These are phyloP conservation scores for Metroxylon sagu DNA, from an alignment of 176 grass and related monocot species.

Conservation along the genomic window DNA sequence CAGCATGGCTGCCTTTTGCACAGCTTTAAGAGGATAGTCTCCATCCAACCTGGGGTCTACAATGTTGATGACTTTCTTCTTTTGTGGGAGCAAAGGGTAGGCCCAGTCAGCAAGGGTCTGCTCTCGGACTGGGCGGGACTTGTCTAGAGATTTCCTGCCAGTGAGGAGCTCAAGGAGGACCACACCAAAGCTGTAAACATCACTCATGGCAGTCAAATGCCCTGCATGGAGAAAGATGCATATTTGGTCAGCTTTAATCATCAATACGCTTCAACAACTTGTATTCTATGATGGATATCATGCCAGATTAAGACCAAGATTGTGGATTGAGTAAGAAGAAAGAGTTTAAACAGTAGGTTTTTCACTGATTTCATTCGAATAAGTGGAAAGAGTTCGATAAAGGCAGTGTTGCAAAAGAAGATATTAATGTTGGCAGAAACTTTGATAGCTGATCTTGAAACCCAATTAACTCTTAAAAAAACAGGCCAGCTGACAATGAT, in stretches of 20 bases:
- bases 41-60: slow-evolving; percentile 27
- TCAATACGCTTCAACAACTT: neutral
- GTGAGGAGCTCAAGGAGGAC: slow-evolving; percentile 43
- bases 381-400: no score
- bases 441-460: no score
- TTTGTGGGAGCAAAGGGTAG: slow-evolving; percentile 24
- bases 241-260: neutral
- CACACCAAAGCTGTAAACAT: slow-evolving; percentile 48
- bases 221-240: slow-evolving; percentile 1
- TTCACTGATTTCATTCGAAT: no score
- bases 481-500: no score
- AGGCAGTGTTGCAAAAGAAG: no score
- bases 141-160: slow-evolving; percentile 38
- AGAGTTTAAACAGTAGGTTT: no score
- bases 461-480: no score
- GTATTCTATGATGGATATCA: no score
- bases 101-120: slow-evolving; percentile 47
- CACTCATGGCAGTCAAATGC: slow-evolving; percentile 50
- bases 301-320: no score
- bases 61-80: slow-evolving; percentile 31
- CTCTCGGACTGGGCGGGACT: slow-evolving; percentile 27
- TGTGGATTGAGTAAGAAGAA: no score
- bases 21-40: slow-evolving; percentile 29
- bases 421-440: no score
- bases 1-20: slow-evolving; percentile 33